Percentiles rank a stretch among this genome's conserved stretches.
Conservation (phyloP, 179 eudicot genomes). For the Actinidia arguta region DNA sequence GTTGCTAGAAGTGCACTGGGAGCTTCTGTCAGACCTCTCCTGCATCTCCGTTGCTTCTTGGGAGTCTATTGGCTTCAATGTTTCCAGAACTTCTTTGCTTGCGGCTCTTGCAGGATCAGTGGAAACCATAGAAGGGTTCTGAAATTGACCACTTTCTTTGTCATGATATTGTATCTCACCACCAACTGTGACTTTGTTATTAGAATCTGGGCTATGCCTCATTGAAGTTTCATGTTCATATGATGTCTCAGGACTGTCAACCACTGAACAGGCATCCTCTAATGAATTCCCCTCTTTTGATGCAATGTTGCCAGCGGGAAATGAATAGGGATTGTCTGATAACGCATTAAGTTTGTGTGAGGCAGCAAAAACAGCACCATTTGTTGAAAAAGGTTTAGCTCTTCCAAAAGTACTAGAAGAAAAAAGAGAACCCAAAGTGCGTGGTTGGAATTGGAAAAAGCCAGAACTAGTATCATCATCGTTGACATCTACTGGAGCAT, state of each 20-base stretch:
- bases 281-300: conserved; percentile 43
- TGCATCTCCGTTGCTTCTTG: conserved; percentile 39
- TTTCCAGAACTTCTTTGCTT: conserved; percentile 27
- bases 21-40: conserved; percentile 38
- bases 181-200: conserved; percentile 20
- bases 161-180: conserved; percentile 28
- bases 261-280: conserved; percentile 42
- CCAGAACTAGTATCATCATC: conserved; percentile 66
- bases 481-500: conserved; percentile 34
- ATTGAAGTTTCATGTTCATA: conserved; percentile 41
- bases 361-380: conserved; percentile 30
- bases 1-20: conserved; percentile 57
- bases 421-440: conserved; percentile 59
- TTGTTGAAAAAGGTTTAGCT: conserved; percentile 40
- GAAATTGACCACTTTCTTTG: conserved; percentile 28
- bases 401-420: conserved; percentile 50
- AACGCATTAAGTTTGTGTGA: conserved; percentile 39
- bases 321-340: conserved; percentile 33
- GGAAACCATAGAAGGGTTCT: conserved; percentile 22
- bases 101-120: conserved; percentile 5
- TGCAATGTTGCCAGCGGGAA: conserved; percentile 32
- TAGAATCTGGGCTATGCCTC: conserved; percentile 31
- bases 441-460: conserved; percentile 74
- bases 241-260: conserved; percentile 37
- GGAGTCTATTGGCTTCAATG: conserved; percentile 24